Evolutionary conservation across 2,329 filamentous ascomycete genomes (phyloP).

Genomic region (Alternaria triticina): DNA sequence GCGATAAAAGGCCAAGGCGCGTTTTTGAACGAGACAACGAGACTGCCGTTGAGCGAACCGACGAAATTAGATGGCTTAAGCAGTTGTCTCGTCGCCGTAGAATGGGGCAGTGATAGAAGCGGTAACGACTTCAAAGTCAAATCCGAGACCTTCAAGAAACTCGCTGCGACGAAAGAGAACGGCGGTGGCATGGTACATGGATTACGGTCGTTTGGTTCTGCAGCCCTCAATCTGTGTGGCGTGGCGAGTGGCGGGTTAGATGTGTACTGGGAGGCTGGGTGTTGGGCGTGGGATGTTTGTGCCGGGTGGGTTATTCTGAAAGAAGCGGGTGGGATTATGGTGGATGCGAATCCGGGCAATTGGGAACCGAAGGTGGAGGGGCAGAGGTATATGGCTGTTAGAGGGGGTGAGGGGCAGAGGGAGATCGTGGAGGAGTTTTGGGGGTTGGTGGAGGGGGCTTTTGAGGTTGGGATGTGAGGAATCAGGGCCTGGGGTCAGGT

Average conservation of each 20-base stretch:
- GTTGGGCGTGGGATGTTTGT: constrained; percentile 86
- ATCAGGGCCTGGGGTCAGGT: too few species aligned
- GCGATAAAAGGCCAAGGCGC: constrained; percentile 72
- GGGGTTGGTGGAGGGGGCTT: constrained; percentile 52
- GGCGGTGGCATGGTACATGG: constrained; percentile 80
- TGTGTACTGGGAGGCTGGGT: constrained; percentile 82
- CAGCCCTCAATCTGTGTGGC: constrained; percentile 75
- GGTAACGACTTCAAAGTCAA: constrained; percentile 76
- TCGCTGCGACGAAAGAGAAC: constrained; percentile 59
- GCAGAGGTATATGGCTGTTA: constrained; percentile 61
- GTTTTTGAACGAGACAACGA: constrained; percentile 52
- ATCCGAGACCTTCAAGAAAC: constrained; percentile 66
- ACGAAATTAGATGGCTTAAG: constrained; percentile 67
- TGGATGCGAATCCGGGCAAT: constrained; percentile 73
- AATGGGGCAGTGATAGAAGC: constrained; percentile 74
- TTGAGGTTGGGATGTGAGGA: constrained; percentile 50
- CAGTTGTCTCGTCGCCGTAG: constrained; percentile 69
- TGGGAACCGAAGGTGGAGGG: constrained; percentile 68
- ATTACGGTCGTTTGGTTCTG: constrained; percentile 72
- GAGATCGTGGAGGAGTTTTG: constrained; percentile 58
- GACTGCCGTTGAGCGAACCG: constrained; percentile 58
- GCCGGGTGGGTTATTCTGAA: constrained; percentile 78
- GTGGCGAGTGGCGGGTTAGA: constrained; percentile 76
- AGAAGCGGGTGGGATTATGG: constrained; percentile 77
- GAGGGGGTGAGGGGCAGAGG: constrained; percentile 54